Base-by-base conservation (phyloP, 2,329 filamentous ascomycete species). In the Epichloe uncinata region DNA sequence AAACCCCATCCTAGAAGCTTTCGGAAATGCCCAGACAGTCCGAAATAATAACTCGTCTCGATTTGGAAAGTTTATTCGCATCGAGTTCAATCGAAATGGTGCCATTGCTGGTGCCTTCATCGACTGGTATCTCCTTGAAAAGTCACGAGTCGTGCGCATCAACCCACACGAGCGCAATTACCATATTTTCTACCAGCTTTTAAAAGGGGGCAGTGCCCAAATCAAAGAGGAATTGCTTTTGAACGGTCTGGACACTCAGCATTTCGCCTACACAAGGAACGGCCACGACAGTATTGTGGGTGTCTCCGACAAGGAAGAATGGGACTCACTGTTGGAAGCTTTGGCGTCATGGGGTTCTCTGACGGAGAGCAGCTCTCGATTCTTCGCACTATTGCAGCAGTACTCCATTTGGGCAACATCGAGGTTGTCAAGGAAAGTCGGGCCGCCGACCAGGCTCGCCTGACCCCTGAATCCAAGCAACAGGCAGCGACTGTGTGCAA, bases 1-100 rank as follows among this genome's bases (percentile, higher is more conserved):
- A 52, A 98, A 98, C 64, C 93, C 93, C 0, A 98, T 98, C 45
- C 78, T 98, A 3, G 94, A 98, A 75, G 86, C 93, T 1, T 98
- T 98, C 60, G 94, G 94, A 53, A 98, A 98, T 63, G 93, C 93
- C 1, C 94, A 98, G 65, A 98, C 93, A 0, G 88, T 98, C 33
- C 81, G 93, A 49, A 98, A 98, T 66, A 93, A 98, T 70, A 98
- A 98, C 64, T 98, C 93, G 0, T 98, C 93, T 5, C 82, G 93
- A 55, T 98, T 98, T 61, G 93, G 93, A 63, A 98, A 98, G 66
- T 98, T 98, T 61, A 98, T 98, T 63, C 80, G 94, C 46, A 98
- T 98, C 61, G 89, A 96, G 63, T 96, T 98, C 68, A 88, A 82
- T 35, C 78, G 86, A 22, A 79, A 79, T 36, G 94, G 94, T 30